Percentiles rank a stretch among this genome's conserved stretches.
These are phyloP conservation scores for Parsonsia alboflavescens DNA, from an alignment of 257 asterid species.

Conservation along the genomic window DNA sequence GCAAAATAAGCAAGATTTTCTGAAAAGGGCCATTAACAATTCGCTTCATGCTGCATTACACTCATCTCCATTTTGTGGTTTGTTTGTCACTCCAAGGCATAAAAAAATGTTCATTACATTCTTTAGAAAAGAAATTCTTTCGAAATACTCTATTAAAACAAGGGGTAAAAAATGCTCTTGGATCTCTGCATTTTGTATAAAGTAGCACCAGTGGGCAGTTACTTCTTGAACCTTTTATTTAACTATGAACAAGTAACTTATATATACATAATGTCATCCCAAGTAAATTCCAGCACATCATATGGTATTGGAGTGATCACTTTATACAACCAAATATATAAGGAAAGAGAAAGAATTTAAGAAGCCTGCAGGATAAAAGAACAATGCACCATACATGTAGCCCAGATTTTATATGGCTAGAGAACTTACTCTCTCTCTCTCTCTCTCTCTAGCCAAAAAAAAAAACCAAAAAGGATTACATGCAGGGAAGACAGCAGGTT, in stretches of 20 bases:
- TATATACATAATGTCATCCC: background rate
- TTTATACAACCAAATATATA: background rate
- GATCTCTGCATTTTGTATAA: background rate
- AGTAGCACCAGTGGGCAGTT: background rate
- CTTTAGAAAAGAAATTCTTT: background rate
- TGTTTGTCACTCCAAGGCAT: background rate
- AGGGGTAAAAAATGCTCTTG: background rate
- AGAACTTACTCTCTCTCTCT: background rate
- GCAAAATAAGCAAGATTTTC: constrained; percentile 1
- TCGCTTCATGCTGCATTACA: background rate
- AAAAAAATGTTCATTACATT: background rate
- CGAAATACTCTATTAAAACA: background rate
- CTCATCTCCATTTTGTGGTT: background rate
- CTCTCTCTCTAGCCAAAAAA: no score
- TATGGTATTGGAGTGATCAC: background rate
- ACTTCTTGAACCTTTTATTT: background rate
- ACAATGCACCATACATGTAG: background rate
- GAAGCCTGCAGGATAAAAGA: background rate
- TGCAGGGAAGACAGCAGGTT: background rate
- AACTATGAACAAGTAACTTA: background rate
- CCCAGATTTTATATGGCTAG: background rate
- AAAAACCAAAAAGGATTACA: background rate
- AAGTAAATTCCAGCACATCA: background rate
- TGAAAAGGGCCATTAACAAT: background rate
- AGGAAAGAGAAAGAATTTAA: background rate